Conservation (phyloP, 108 stramenopile species). For the Epithemia pelagica region DNA sequence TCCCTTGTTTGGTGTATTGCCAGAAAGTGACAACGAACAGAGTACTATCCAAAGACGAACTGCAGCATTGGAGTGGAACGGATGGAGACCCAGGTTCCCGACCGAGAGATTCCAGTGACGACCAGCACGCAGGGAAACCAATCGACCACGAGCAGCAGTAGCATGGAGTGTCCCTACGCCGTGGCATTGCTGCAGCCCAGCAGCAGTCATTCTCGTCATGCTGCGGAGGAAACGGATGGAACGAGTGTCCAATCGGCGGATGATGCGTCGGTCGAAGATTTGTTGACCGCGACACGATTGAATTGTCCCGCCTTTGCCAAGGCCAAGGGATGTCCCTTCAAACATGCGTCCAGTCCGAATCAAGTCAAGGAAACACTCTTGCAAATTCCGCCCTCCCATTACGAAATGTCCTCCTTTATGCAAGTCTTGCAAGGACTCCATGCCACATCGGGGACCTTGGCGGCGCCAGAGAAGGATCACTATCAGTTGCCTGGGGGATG, state of each 20-base stretch:
- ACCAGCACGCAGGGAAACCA: too few relatives aligned
- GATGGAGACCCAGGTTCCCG: too few relatives aligned
- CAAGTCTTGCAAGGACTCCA: slow-evolving; percentile 28
- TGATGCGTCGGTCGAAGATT: not conserved
- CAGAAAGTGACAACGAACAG: too few relatives aligned
- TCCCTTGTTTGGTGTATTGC: too few relatives aligned
- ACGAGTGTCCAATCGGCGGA: not conserved
- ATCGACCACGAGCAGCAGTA: not conserved
- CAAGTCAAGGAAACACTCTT: slow-evolving; percentile 37
- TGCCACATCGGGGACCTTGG: not conserved
- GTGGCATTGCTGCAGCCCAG: not conserved
- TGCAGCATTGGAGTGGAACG: too few relatives aligned
- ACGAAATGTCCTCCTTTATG: slow-evolving; percentile 34
- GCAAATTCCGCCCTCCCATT: slow-evolving; percentile 50
- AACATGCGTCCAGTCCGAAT: slow-evolving; percentile 33
- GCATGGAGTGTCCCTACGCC: not conserved
- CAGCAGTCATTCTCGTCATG: not conserved
- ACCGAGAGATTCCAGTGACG: too few relatives aligned
- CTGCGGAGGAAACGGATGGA: not conserved
- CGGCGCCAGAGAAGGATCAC: not conserved
- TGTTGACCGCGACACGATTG: not conserved
- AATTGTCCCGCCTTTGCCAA: slow-evolving; percentile 59
- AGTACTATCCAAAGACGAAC: too few relatives aligned
- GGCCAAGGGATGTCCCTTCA: slow-evolving; percentile 50
- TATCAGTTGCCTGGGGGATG: slow-evolving; percentile 19